phyloP scores from a whole-genome alignment of 345 rosid genomes.

The Crucihimalaya himalaica region DNA sequence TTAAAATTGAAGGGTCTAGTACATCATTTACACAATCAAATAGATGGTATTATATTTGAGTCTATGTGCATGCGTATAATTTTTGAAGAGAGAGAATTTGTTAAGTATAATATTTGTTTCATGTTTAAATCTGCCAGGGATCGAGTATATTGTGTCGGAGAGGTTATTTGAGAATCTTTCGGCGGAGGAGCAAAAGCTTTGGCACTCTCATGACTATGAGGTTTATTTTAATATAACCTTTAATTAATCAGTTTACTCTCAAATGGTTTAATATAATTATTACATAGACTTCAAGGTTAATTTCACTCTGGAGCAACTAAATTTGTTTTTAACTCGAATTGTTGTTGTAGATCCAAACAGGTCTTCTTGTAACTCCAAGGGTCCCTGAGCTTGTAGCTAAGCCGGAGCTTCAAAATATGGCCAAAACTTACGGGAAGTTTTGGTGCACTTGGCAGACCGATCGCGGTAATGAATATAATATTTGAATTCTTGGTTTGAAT shows the following conservation, averaged over 20 bases:
- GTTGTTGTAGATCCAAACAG: conserved; percentile 55
- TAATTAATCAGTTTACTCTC: neutral
- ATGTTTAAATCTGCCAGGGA: conserved; percentile 41
- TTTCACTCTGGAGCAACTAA: neutral
- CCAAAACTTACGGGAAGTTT: conserved; percentile 70
- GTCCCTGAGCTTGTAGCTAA: conserved; percentile 61
- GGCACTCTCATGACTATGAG: conserved; percentile 87
- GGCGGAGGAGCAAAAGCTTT: conserved; percentile 65
- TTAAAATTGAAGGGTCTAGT: no score
- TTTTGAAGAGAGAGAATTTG: neutral
- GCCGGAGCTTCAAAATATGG: conserved; percentile 58
- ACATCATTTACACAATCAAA: no score
- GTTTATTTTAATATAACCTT: conserved; percentile 24
- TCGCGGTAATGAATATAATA: conserved; percentile 44
- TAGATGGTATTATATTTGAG: neutral
- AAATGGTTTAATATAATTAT: no score
- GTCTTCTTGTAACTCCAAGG: conserved; percentile 57
- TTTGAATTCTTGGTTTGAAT: neutral
- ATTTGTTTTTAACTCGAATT: neutral
- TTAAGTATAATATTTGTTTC: neutral
- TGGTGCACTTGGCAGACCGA: conserved; percentile 90
- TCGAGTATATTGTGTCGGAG: conserved; percentile 72
- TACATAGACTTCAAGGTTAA: neutral
- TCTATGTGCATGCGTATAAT: neutral
- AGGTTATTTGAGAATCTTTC: conserved; percentile 55